Evolutionary conservation across 1,284 basidiomycete species (phyloP).

Genomic region (Chondrostereum purpureum): DNA sequence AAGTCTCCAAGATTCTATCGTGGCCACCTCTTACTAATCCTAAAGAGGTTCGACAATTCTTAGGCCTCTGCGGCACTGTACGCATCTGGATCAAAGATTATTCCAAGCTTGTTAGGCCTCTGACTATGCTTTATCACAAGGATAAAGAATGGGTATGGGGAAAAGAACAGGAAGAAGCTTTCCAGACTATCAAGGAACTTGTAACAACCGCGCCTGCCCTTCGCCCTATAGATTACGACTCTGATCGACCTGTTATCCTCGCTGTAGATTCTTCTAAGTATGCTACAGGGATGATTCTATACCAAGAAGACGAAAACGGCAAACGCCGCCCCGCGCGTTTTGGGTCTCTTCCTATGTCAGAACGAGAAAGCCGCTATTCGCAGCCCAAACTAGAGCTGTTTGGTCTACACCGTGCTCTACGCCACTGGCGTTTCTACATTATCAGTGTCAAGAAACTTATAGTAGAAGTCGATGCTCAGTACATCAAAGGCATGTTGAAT

Average conservation of each 20-base stretch:
- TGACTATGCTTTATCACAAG: background rate
- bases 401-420: conserved; percentile 23
- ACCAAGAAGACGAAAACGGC: conserved; percentile 20
- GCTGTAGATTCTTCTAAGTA: conserved; percentile 29
- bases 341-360: conserved; percentile 8
- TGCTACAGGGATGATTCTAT: conserved; percentile 25
- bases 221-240: conserved; percentile 25
- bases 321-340: conserved; percentile 18
- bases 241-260: conserved; percentile 22
- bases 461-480: conserved; percentile 27
- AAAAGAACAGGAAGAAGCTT: conserved; percentile 7
- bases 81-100: too few species aligned
- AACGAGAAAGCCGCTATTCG: conserved; percentile 25
- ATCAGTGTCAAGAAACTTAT: conserved; percentile 25
- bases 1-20: conserved; percentile 11
- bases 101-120: background rate
- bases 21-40: conserved; percentile 9
- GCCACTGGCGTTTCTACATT: conserved; percentile 21
- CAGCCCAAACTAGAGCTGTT: conserved; percentile 33
- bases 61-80: background rate
- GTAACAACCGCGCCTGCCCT: conserved; percentile 18
- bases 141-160: conserved; percentile 12
- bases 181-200: conserved; percentile 16
- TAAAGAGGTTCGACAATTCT: conserved; percentile 19
- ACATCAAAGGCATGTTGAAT: conserved; percentile 26